Evolutionary conservation across 2,329 filamentous ascomycete genomes (phyloP), one percentile per base, ranked within the genome.

Genomic region (Aspergillus intermedius): DNA sequence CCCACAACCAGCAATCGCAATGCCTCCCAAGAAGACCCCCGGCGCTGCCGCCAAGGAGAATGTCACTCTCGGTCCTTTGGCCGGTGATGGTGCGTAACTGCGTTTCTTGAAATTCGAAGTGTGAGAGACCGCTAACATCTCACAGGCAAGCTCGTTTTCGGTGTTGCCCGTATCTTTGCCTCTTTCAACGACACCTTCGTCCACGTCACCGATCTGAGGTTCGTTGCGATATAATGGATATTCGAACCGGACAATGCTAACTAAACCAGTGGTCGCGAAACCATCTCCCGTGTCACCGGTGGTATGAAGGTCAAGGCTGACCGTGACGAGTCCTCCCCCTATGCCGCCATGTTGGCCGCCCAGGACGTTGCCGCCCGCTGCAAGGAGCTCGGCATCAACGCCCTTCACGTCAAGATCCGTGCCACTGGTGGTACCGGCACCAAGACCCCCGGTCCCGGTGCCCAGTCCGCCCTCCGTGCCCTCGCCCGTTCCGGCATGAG

Each of bases 261-360:
- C 40, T 10, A 21, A 13, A 23, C 74, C 80, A 94, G 88, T 79
- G 93, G 93, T 80, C 93, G 93, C 79, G 93, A 98, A 87, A 98
- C 94, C 79, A 96, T 98, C 81, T 88, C 84, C 84, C 91, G 93
- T 88, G 91, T 98, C 66, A 98, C 94, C 69, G 93, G 94, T 81
- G 94, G 94, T 74, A 98, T 98, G 93, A 98, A 98, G 84, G 93
- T 98, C 84, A 98, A 98, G 87, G 91, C 91, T 77, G 91, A 98
- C 74, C 91, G 93, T 83, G 93, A 98, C 80, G 93, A 98, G 83
- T 97, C 91, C 70, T 97, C 93, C 64, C 93, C 93, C 69, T 98
- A 98, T 83, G 93, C 93, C 70, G 93, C 93, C 79, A 98, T 98
- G 93, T 91, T 98, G 88, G 93, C 93, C 78, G 93, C 93, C 62